phyloP scores from a whole-genome alignment of 2,329 filamentous ascomycete species.

The Pestalotiopsis fici region DNA sequence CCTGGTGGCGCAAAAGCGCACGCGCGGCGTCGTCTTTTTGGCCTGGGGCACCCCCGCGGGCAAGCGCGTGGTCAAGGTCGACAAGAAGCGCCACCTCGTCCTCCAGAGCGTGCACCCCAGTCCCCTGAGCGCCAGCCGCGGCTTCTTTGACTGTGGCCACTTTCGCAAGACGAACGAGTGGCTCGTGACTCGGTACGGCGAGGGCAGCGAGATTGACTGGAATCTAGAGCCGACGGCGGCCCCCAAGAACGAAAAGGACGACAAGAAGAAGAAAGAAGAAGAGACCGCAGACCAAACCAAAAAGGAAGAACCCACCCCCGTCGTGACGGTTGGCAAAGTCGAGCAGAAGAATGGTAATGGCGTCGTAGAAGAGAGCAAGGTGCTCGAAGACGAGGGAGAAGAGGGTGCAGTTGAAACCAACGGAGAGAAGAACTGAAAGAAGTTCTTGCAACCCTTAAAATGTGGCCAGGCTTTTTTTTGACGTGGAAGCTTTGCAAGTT shows the following conservation, averaged over 20 bases:
- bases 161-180: conserved; percentile 84
- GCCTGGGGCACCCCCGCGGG: conserved; percentile 90
- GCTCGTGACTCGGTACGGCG: conserved; percentile 77
- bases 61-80: conserved; percentile 74
- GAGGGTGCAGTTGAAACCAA: conserved; percentile 15
- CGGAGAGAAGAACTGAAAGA: background rate
- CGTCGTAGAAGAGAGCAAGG: conserved; percentile 27
- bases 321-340: conserved; percentile 20
- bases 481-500: background rate
- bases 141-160: conserved; percentile 83
- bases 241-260: conserved; percentile 13
- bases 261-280: conserved; percentile 13
- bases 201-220: conserved; percentile 85
- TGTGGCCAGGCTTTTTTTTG: no score
- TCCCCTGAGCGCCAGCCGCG: conserved; percentile 80
- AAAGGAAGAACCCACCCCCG: conserved; percentile 11
- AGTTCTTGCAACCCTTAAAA: background rate
- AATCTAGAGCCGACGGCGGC: conserved; percentile 48
- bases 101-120: conserved; percentile 89
- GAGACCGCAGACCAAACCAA: conserved; percentile 7
- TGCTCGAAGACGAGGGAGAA: conserved; percentile 28
- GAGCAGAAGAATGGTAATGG: conserved; percentile 22
- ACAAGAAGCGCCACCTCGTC: conserved; percentile 75
- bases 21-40: conserved; percentile 85
- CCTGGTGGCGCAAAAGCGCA: conserved; percentile 74